phyloP scores from a whole-genome alignment of 2,329 filamentous ascomycete genomes.

The Diplodia intermedia region DNA sequence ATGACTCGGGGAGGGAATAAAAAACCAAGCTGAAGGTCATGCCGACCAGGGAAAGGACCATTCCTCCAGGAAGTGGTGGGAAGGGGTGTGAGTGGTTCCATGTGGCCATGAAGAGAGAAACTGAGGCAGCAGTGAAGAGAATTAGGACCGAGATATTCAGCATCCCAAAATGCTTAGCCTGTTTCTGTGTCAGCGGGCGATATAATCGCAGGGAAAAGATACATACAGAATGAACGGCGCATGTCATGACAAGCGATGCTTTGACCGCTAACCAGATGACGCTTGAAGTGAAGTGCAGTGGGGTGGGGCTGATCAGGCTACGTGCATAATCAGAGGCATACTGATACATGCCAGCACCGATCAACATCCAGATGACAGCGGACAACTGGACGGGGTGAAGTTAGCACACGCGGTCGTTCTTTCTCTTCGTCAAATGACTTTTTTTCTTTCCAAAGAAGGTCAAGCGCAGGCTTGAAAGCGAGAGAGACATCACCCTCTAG shows the following conservation, averaged over 20 bases:
- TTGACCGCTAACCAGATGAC: slow-evolving; percentile 11
- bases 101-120: not conserved
- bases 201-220: not conserved
- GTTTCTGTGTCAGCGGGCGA: not conserved
- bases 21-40: slow-evolving; percentile 6
- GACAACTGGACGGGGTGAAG: slow-evolving; percentile 1
- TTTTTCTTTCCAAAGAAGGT: not conserved
- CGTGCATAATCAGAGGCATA: not conserved
- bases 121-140: slow-evolving; percentile 9
- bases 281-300: slow-evolving; percentile 6
- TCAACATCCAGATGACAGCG: not conserved
- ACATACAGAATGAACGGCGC: slow-evolving; percentile 22
- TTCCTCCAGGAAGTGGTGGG: slow-evolving; percentile 17
- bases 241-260: slow-evolving; percentile 1
- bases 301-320: slow-evolving; percentile 4
- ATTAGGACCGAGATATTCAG: slow-evolving; percentile 11
- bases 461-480: not conserved
- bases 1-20: not conserved
- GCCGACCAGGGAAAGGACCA: not conserved
- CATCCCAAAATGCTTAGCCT: slow-evolving; percentile 14
- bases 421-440: too few relatives aligned
- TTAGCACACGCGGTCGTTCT: not conserved
- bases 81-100: slow-evolving; percentile 28
- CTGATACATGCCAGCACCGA: not conserved
- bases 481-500: not conserved